Conservation (phyloP, 805 yeast genomes). For the Debaryomyces castellii region DNA sequence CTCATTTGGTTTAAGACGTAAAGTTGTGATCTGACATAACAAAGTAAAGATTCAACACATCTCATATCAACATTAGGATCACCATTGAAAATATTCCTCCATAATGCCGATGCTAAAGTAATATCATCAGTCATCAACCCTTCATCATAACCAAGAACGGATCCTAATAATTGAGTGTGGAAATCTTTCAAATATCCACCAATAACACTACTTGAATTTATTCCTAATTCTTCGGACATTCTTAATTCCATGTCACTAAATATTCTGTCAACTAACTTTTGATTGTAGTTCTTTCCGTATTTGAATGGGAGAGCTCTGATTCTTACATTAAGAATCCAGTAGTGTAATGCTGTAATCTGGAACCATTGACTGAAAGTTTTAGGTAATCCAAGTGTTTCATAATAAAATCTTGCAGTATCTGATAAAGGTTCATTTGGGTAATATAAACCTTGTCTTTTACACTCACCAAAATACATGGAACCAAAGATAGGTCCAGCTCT, state of each 20-base stretch:
- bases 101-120: constrained; percentile 72
- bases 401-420: constrained; percentile 78
- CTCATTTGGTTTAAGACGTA: constrained; percentile 83
- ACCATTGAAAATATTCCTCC: constrained; percentile 92
- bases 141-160: constrained; percentile 89
- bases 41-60: constrained; percentile 84
- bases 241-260: constrained; percentile 88
- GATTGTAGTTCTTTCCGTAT: constrained; percentile 87
- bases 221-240: constrained; percentile 82
- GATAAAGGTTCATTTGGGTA: constrained; percentile 72
- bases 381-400: constrained; percentile 79
- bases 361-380: constrained; percentile 94
- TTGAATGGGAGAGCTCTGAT: constrained; percentile 96
- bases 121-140: constrained; percentile 79
- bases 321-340: constrained; percentile 91
- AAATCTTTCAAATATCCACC: constrained; percentile 87
- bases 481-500: constrained; percentile 96
- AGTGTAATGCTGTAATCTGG: constrained; percentile 85
- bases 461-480: constrained; percentile 78
- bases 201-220: constrained; percentile 74
- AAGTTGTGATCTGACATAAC: constrained; percentile 84
- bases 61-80: constrained; percentile 77
- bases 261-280: constrained; percentile 82
- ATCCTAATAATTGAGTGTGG: constrained; percentile 86
- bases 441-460: constrained; percentile 81